Conservation (phyloP, 139 green algal species). For the Yamagishiella unicocca region DNA sequence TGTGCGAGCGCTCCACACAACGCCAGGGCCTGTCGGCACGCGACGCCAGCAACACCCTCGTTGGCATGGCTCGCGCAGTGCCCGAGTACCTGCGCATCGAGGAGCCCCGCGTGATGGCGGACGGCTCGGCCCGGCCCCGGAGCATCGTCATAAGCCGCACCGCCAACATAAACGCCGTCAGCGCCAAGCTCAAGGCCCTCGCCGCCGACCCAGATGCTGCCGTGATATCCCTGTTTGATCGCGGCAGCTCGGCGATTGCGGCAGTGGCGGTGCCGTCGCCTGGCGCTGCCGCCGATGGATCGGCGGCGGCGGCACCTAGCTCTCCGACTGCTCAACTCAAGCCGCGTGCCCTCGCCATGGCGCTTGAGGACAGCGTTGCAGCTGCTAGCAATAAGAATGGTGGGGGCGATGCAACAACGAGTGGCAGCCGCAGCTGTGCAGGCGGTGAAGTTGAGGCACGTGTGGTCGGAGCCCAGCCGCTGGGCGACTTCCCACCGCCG, state of each 20-base stretch:
- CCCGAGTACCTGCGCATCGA: constrained; percentile 42
- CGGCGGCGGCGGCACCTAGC: background rate
- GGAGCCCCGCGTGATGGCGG: constrained; percentile 26
- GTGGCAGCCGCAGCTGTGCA: too few relatives aligned
- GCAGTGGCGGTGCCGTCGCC: too few relatives aligned
- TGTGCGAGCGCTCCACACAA: constrained; percentile 25
- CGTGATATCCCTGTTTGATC: background rate
- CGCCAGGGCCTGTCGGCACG: background rate
- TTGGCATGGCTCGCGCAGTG: constrained; percentile 16
- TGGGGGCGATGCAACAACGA: too few relatives aligned
- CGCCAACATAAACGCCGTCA: background rate
- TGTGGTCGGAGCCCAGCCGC: background rate
- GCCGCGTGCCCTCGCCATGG: background rate
- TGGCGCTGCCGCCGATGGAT: background rate
- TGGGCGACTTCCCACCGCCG: background rate
- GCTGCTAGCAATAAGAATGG: too few relatives aligned
- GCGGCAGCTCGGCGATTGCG: background rate
- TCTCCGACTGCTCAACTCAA: background rate
- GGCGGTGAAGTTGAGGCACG: background rate
- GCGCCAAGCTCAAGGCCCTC: constrained; percentile 29
- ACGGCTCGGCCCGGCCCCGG: constrained; percentile 32
- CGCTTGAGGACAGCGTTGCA: background rate
- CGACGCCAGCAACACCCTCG: constrained; percentile 37
- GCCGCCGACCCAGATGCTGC: constrained; percentile 23
- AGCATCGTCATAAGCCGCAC: constrained; percentile 18